Evolutionary conservation across 2,329 filamentous ascomycete species (phyloP), one percentile per base, ranked within the genome.

Genomic region (Cladophialophora psammophila): DNA sequence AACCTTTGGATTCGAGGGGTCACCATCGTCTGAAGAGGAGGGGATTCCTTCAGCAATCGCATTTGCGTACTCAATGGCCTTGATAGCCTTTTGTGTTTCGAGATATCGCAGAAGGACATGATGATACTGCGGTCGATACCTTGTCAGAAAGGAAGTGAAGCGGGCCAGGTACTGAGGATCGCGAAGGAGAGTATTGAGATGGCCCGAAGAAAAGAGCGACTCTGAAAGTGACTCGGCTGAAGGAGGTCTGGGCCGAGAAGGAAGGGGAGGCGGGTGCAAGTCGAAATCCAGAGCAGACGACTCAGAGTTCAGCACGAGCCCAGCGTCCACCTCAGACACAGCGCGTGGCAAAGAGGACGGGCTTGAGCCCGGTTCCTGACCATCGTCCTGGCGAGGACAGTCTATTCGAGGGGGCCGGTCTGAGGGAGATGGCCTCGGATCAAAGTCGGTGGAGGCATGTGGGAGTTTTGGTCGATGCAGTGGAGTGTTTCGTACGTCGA

Each of bases 1-100:
- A 38, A 58, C 56, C 38, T 61, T 50, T 12, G 31, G 42, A 15
- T 34, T 59, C 4, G 53, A 20, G 2, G 63, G 40, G 20, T 57
- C 58, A 26, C 60, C 67, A 54, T 75, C 72, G 26, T 74, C 74
- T 3, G 71, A 67, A 6, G 69, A 57, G 18, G 72, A 66, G 13
- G 72, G 69, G 2, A 81, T 65, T 13, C 72, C 74, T 32, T 78
- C 74, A 7, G 79, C 80, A 55, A 82, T 66, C 1, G 80, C 76
- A 69, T 82, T 82, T 32, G 80, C 80, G 70, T 81, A 83, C 58
- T 81, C 78, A 9, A 82, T 70, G 0, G 81, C 81, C 6, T 76
- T 75, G 48, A 78, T 75, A 0, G 79, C 80, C 68, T 83, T 82
- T 62, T 78, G 77, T 12, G 75, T 75, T 55, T 80, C 77, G 1